Conservation (phyloP, 2,329 filamentous ascomycete species). For the Beauveria brongniartii region DNA sequence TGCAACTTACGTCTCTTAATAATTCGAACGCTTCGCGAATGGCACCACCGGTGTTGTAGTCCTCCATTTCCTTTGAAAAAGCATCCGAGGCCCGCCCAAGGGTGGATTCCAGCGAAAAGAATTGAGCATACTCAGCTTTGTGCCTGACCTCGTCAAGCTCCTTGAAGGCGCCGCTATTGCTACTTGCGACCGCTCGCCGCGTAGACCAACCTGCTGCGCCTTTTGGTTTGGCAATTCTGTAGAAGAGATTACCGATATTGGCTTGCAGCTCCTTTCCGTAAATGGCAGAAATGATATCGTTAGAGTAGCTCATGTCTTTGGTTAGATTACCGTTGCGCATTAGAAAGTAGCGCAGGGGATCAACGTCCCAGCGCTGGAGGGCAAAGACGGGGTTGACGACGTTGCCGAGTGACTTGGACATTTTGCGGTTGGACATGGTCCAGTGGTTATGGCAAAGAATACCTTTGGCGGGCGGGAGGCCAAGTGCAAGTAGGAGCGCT, state of each 20-base stretch:
- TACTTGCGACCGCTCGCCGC: constrained; percentile 41
- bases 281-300: constrained; percentile 61
- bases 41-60: constrained; percentile 56
- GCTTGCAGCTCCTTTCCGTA: constrained; percentile 75
- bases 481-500: constrained; percentile 83
- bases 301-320: constrained; percentile 79
- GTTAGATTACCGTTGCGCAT: constrained; percentile 68
- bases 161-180: constrained; percentile 20
- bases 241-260: constrained; percentile 72
- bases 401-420: constrained; percentile 94
- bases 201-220: constrained; percentile 52
- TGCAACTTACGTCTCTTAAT: constrained; percentile 45
- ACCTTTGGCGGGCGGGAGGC: constrained; percentile 67
- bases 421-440: constrained; percentile 86
- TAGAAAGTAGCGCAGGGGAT: constrained; percentile 84
- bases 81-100: constrained; percentile 15
- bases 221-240: constrained; percentile 60
- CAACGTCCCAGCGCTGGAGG: constrained; percentile 78
- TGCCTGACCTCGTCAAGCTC: background rate
- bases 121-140: constrained; percentile 2
- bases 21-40: constrained; percentile 56
- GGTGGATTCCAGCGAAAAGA: constrained; percentile 20
- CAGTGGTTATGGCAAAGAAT: constrained; percentile 90
- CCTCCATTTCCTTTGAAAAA: constrained; percentile 50
- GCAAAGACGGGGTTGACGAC: constrained; percentile 93